Evolutionary conservation across 495 filamentous ascomycete genomes (phyloP).

Genomic region (Penicillium egyptiacum): DNA sequence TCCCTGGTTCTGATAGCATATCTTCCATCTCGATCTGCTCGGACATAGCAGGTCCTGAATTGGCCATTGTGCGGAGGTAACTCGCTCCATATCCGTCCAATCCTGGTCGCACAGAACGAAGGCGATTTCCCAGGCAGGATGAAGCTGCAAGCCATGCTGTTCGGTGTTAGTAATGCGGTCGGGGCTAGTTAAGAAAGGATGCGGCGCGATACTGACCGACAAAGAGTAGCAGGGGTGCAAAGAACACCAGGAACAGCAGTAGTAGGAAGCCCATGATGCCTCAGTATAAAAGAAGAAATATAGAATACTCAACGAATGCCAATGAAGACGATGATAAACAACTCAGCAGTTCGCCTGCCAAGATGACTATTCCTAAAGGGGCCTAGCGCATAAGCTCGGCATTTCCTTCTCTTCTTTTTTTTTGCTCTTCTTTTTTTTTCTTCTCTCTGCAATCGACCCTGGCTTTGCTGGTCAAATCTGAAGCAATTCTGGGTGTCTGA

Average conservation of each 20-base stretch:
- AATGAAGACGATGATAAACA: slow-evolving; percentile 8
- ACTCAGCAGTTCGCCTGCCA: slow-evolving; percentile 11
- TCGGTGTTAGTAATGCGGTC: slow-evolving; percentile 23
- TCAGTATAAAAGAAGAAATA: background rate
- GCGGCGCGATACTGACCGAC: slow-evolving; percentile 38
- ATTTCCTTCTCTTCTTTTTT: slow-evolving; percentile 26
- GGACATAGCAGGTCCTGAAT: slow-evolving; percentile 54
- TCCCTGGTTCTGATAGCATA: slow-evolving; percentile 51
- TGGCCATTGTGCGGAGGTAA: slow-evolving; percentile 56
- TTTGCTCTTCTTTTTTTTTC: slow-evolving; percentile 18
- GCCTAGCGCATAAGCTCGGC: slow-evolving; percentile 28
- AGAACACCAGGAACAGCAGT: slow-evolving; percentile 51
- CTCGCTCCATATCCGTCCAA: slow-evolving; percentile 51
- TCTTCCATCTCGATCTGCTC: slow-evolving; percentile 65
- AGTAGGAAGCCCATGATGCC: slow-evolving; percentile 49
- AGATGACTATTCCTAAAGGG: slow-evolving; percentile 26
- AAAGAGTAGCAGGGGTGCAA: slow-evolving; percentile 48
- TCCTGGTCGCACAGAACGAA: slow-evolving; percentile 45
- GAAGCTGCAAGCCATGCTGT: slow-evolving; percentile 58
- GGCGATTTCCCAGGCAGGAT: slow-evolving; percentile 57
- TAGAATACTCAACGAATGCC: slow-evolving; percentile 1
- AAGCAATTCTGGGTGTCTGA: background rate
- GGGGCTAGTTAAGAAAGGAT: background rate
- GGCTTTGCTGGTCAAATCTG: slow-evolving; percentile 41
- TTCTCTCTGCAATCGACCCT: slow-evolving; percentile 20